Evolutionary conservation across 192 early-diverging fungal genomes (phyloP), one percentile per base, ranked within the genome.

Genomic region (Coemansia sp.): DNA sequence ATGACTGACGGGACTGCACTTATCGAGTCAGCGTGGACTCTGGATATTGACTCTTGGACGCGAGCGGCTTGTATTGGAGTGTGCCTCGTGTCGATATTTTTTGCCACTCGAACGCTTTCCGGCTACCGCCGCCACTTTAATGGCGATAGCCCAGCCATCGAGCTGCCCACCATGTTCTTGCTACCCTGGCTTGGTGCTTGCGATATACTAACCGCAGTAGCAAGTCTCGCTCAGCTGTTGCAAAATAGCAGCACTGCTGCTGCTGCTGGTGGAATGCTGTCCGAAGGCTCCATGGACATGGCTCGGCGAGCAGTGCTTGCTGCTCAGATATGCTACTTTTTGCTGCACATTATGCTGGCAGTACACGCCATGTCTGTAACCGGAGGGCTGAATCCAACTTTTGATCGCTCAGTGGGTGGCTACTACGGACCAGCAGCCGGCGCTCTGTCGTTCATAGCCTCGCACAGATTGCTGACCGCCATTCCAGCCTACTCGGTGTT

Each of bases 361-460:
- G 22, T 74, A 3, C 78, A 79, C 47, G 27, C 65, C 20, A 40
- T 75, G 69, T 71, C 73, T 36, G 47, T 68, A 18, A 70, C 68
- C 33, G 69, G 68, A 7, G 29, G 47, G 5, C 42, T 73, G 20
- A 59, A 52, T 24, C 68, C 65, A n/a, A 41, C 16, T 3, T 13
- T 71, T 40, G 78, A 79, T 24, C 47, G 57, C 34, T 13, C 44
- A 8, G 33, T 55, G 42, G 29, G 69, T 18, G 72, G 69, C 18
- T 79, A 79, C 61, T 79, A 79, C 41, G 78, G 78, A 18, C 68
- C 73, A 36, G 69, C 63, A n/a, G 69, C 78, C 7, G 63, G 46
- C 10, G 46, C 65, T 16, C 34, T 79, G 20, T 47, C 73, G 5
- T 70, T 68, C 47, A 7, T 49, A 12, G 52, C 68, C 1, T 52